phyloP scores from a whole-genome alignment of 2,329 filamentous ascomycete genomes.

The Trichophaea hybrida region DNA sequence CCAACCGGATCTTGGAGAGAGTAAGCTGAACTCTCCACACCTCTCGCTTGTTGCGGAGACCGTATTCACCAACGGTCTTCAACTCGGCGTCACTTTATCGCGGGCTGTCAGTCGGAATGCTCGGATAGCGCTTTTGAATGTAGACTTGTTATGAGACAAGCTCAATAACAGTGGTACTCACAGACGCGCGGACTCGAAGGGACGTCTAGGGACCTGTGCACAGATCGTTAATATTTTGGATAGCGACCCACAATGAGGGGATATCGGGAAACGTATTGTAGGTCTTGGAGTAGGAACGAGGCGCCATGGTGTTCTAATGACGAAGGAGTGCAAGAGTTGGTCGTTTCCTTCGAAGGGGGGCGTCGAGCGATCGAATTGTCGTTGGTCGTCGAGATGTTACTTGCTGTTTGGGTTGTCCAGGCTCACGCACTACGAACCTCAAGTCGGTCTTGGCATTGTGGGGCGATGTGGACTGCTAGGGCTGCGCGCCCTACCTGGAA shows the following conservation, averaged over 20 bases:
- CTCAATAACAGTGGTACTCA: conserved; percentile 99
- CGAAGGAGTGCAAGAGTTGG: conserved; percentile 10
- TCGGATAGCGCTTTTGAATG: conserved; percentile 3
- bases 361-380: background rate
- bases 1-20: conserved; percentile 24
- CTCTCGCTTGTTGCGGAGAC: conserved; percentile 99
- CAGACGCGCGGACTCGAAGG: conserved; percentile 99
- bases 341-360: conserved; percentile 1
- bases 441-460: background rate
- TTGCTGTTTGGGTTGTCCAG: background rate
- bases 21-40: conserved; percentile 95
- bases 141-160: conserved; percentile 91
- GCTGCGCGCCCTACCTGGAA: background rate
- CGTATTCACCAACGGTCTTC: conserved; percentile 99
- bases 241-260: conserved; percentile 12
- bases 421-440: background rate
- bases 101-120: background rate
- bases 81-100: conserved; percentile 79
- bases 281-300: conserved; percentile 89
- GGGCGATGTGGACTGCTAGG: background rate
- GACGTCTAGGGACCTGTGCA: conserved; percentile 31
- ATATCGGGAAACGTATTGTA: conserved; percentile 49
- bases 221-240: background rate
- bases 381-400: background rate
- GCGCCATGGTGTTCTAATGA: conserved; percentile 18